These are phyloP conservation scores for Naganishia onofrii DNA, from an alignment of 768 basidiomycete species.

Conservation along the genomic window DNA sequence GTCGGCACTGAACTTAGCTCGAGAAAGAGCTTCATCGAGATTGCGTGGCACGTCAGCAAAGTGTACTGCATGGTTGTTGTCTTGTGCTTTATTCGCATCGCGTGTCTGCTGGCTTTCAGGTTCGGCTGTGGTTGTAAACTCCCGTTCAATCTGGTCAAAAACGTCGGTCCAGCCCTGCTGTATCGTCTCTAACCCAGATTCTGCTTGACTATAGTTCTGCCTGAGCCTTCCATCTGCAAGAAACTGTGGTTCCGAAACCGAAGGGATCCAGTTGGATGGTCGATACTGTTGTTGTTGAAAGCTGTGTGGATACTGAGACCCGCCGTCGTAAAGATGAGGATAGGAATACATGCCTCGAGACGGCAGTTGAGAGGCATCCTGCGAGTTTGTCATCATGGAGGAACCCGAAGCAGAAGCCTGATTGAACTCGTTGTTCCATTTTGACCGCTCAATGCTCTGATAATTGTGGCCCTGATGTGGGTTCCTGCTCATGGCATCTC, in stretches of 20 bases:
- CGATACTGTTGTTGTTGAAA: slow-evolving; percentile 8
- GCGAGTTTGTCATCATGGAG: background rate
- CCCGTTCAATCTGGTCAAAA: slow-evolving; percentile 16
- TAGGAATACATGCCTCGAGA: too few species aligned
- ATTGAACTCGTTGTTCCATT: slow-evolving; percentile 1
- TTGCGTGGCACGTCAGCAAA: slow-evolving; percentile 15
- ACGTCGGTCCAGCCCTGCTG: slow-evolving; percentile 19
- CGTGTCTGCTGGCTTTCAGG: background rate
- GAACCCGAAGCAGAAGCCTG: background rate
- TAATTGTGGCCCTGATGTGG: background rate
- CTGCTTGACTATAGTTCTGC: background rate
- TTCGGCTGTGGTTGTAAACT: background rate
- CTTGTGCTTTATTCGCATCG: background rate
- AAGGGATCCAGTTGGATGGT: slow-evolving; percentile 2
- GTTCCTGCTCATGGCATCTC: too few species aligned
- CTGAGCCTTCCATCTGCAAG: slow-evolving; percentile 5
- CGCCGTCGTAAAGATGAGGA: background rate
- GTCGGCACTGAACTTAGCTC: too few species aligned
- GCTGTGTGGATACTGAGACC: background rate
- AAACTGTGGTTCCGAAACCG: slow-evolving; percentile 19
- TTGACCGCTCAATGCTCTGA: background rate
- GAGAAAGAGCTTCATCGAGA: slow-evolving; percentile 16
- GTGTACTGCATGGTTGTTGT: background rate
- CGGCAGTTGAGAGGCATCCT: background rate
- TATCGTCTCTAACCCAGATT: slow-evolving; percentile 8